A percentile compares a stretch with the other conserved stretches of the same genome.
Evolutionary conservation across 179 eudicot species (phyloP).

Genomic region (Drosera spatulata): DNA sequence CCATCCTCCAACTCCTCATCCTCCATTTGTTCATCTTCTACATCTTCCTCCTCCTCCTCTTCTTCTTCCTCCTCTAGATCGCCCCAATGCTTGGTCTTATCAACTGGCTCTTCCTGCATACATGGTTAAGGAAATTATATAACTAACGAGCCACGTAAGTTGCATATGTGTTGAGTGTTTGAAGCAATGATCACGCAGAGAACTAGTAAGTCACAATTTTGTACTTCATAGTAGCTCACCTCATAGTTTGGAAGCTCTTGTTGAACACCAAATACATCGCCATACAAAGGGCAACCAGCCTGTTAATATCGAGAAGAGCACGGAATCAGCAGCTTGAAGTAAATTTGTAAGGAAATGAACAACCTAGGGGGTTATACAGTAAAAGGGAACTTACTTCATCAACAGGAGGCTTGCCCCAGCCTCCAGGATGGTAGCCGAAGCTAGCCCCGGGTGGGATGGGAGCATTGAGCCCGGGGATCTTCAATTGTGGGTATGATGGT

Average conservation of each 20-base stretch:
- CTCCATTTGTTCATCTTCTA: constrained; percentile 68
- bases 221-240: constrained; percentile 19
- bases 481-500: constrained; percentile 90
- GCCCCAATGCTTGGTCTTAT: constrained; percentile 99
- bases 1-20: constrained; percentile 86
- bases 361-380: too few species aligned
- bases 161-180: background rate
- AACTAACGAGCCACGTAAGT: background rate
- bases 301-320: constrained; percentile 7
- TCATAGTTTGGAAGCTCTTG: constrained; percentile 87
- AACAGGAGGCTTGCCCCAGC: constrained; percentile 99
- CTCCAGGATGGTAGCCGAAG: constrained; percentile 97
- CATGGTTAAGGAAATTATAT: background rate
- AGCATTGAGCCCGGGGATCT: constrained; percentile 95
- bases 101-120: constrained; percentile 91
- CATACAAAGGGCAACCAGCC: constrained; percentile 90
- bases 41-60: constrained; percentile 70
- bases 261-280: constrained; percentile 91
- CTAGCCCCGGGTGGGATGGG: constrained; percentile 97
- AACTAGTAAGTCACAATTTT: too few species aligned
- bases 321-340: too few species aligned
- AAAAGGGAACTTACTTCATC: constrained; percentile 60
- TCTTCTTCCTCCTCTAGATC: constrained; percentile 85
- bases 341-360: too few species aligned
- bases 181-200: too few species aligned